Evolutionary conservation across 2,329 filamentous ascomycete species (phyloP).

Genomic region (Apiospora aurea): DNA sequence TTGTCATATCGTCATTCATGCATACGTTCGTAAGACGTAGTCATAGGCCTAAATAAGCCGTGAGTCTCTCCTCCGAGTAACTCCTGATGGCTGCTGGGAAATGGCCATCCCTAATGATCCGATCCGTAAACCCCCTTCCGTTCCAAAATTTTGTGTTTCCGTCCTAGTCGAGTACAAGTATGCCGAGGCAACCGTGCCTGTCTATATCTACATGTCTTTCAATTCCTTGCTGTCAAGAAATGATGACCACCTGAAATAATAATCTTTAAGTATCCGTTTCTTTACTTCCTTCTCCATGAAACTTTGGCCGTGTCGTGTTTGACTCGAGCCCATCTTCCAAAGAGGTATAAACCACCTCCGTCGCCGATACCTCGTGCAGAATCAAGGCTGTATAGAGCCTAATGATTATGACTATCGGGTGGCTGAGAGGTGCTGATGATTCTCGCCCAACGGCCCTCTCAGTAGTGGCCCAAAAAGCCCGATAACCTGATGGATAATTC

Average conservation of each 20-base stretch:
- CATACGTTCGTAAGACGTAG: constrained; percentile 25
- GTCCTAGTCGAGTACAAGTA: constrained; percentile 24
- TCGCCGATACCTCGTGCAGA: constrained; percentile 10
- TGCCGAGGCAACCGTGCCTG: constrained; percentile 20
- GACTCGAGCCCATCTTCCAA: not conserved
- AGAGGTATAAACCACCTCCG: not conserved
- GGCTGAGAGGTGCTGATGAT: not conserved
- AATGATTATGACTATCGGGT: not conserved
- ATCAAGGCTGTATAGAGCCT: constrained; percentile 4
- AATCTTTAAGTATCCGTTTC: not conserved
- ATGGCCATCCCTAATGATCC: constrained; percentile 21
- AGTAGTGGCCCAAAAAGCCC: not conserved
- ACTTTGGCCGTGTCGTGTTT: not conserved
- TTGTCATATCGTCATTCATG: constrained; percentile 25
- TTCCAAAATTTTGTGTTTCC: constrained; percentile 20
- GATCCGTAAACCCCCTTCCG: constrained; percentile 18
- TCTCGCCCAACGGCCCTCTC: not conserved
- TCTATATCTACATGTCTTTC: constrained; percentile 25
- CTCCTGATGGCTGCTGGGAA: constrained; percentile 19
- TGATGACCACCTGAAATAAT: constrained; percentile 20
- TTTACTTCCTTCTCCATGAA: constrained; percentile 11
- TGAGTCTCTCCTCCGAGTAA: constrained; percentile 12
- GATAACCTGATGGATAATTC: constrained; percentile 16
- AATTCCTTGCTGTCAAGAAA: constrained; percentile 21
- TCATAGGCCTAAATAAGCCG: constrained; percentile 20